Conservation (phyloP, 768 basidiomycete genomes). For the Rhizopogon vulgaris region DNA sequence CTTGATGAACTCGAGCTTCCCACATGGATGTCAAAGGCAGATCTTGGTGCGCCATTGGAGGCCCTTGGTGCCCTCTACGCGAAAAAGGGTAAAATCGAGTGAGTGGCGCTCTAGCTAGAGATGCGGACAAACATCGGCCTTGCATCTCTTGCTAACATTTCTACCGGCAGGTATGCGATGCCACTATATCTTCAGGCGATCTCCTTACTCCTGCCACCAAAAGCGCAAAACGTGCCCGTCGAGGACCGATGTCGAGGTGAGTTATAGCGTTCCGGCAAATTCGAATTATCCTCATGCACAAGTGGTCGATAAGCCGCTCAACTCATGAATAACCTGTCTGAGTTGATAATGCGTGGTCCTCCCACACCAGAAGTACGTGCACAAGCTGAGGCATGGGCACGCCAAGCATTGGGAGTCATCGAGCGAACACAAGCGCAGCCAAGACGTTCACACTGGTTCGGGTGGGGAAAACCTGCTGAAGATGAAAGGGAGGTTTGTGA, state of each 20-base stretch:
- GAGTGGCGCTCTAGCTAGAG: conserved; percentile 1
- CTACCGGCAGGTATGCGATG: conserved; percentile 46
- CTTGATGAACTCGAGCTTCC: conserved; percentile 53
- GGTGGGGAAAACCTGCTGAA: conserved; percentile 10
- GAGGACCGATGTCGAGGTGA: conserved; percentile 60
- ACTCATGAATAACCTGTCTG: conserved; percentile 43
- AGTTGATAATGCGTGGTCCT: conserved; percentile 30
- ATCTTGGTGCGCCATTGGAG: conserved; percentile 64
- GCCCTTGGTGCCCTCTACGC: conserved; percentile 60
- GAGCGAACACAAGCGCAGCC: conserved; percentile 19
- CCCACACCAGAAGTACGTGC: conserved; percentile 31
- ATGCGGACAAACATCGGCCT: neutral
- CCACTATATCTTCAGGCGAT: conserved; percentile 63
- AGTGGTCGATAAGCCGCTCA: conserved; percentile 31
- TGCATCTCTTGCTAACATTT: neutral
- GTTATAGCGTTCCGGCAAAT: neutral
- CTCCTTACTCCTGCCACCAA: conserved; percentile 48
- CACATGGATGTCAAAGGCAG: conserved; percentile 50
- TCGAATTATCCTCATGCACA: neutral
- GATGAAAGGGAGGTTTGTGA: conserved; percentile 41
- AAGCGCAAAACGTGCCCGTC: conserved; percentile 18
- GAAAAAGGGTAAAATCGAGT: conserved; percentile 44
- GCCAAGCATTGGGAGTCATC: conserved; percentile 36
- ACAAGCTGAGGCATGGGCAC: conserved; percentile 58
- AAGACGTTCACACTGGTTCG: conserved; percentile 4